Base-by-base conservation (phyloP, 2,329 filamentous ascomycete species). In the Pseudogymnoascus pannorum region DNA sequence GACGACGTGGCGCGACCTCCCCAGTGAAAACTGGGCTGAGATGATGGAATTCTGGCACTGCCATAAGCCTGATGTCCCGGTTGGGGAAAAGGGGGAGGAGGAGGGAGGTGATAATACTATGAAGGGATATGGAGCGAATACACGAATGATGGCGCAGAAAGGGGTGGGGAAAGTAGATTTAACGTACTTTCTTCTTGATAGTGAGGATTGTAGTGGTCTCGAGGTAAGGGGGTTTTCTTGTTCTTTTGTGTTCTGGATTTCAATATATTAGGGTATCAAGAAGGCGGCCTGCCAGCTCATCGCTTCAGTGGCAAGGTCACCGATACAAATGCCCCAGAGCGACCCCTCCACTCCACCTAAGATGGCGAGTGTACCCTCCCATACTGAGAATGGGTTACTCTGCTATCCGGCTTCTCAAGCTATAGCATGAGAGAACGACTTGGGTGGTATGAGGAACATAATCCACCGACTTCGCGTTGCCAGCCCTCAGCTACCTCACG, bases 41-140 rank as follows among this genome's bases (percentile, higher is more conserved):
- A 96, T 99, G 92, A 99, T 99, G 94, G 95, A 99, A 73, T 96
- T 99, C 68, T 99, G 94, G 94, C 95, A 99, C 74, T 99, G 94
- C 70, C 94, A 99, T 74, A 97, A 97, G 74, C 94, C 95, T 38
- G 81, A 86, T 64, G 78, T 85, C 61, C 78, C 85, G 64, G 22
- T 35, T 1, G 70, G 59, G 8, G 64, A 68, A 60, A 61, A 62
- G 59, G 64, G 62, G 40, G 60, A 69, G 16, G 60, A 66, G 24
- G 57, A 68, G 29, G 63, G 67, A 8, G 60, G 64, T 9, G 71
- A 78, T 29, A 69, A 81, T 51, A 77, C 84, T 14, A 76, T 79
- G 9, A 88, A 91, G 69, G 92, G 90, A 0, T 97, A 96, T 71
- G 89, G 91, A n/a, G 90, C 92, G 29, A 87, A 86, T 48, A 92